Conservation (phyloP, 1,284 basidiomycete species). For the Ustilago xerochloae region DNA sequence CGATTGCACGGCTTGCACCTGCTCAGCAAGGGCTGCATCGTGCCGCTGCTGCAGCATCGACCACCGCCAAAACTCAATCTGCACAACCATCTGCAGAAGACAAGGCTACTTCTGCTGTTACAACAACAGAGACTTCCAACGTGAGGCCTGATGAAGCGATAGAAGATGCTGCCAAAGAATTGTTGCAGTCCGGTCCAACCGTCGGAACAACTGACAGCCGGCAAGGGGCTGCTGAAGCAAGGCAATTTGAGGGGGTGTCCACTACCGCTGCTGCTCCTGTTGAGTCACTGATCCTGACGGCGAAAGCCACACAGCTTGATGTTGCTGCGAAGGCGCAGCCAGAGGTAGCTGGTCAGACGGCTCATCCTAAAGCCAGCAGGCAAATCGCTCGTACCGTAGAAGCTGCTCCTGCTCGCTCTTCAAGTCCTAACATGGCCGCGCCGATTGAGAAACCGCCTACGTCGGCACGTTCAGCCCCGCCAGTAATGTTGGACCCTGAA, state of each 20-base stretch:
- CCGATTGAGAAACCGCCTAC: conserved; percentile 5
- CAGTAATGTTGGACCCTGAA: conserved; percentile 30
- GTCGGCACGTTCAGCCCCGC: conserved; percentile 22
- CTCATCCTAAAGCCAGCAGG: conserved; percentile 1
- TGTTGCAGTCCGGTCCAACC: background rate
- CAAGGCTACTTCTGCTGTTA: background rate
- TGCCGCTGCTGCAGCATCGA: background rate
- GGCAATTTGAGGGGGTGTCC: background rate
- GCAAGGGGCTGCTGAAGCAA: background rate
- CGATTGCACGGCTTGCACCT: conserved; percentile 33
- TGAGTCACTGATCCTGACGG: background rate
- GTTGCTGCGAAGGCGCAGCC: background rate
- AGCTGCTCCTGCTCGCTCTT: conserved; percentile 9
- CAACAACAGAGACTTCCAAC: background rate
- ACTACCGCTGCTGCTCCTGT: background rate
- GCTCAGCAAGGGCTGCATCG: conserved; percentile 11
- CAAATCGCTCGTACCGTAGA: background rate
- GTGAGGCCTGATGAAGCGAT: background rate
- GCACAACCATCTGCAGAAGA: background rate
- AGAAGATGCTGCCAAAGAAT: background rate
- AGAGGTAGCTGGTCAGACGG: background rate
- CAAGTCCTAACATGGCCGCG: conserved; percentile 17
- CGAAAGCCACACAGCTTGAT: background rate
- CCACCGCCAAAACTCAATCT: background rate
- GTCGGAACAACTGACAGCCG: too few relatives aligned